Percentiles rank a stretch among this genome's conserved stretches.
Evolutionary conservation across 2,329 filamentous ascomycete species (phyloP).

Genomic region (Botrytis galanthina): DNA sequence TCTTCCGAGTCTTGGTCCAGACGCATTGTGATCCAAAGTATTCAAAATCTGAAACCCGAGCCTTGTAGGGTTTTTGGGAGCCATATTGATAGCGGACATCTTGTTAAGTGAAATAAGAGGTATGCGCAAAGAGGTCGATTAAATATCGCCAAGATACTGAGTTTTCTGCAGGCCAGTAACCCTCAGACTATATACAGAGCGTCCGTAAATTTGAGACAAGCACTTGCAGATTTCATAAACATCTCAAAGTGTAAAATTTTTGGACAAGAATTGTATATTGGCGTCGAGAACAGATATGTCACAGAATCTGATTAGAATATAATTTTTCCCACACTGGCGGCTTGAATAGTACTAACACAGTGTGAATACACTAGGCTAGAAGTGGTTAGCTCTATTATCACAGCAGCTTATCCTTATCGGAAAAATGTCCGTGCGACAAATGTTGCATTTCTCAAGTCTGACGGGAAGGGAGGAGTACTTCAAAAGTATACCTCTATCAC

Average conservation of each 20-base stretch:
- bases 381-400: neutral
- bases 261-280: neutral
- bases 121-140: neutral
- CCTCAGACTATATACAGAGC: conserved; percentile 28
- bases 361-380: neutral
- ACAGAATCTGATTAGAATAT: neutral
- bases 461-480: neutral
- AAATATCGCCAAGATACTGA: conserved; percentile 20
- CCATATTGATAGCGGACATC: conserved; percentile 17
- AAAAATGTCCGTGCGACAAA: neutral
- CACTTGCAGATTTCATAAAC: conserved; percentile 12
- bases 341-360: neutral
- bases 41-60: conserved; percentile 32
- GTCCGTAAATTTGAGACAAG: neutral
- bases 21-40: conserved; percentile 22
- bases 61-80: conserved; percentile 20
- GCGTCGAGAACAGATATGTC: neutral
- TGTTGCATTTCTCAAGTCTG: neutral
- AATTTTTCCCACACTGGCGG: neutral
- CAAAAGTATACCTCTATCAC: neutral
- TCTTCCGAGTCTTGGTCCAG: conserved; percentile 34
- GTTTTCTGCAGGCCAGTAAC: conserved; percentile 34
- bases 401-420: neutral
- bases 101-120: conserved; percentile 5
- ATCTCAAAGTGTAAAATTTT: conserved; percentile 19